Evolutionary conservation across 495 filamentous ascomycete genomes (phyloP).

Genomic region (Podospora anserina): DNA sequence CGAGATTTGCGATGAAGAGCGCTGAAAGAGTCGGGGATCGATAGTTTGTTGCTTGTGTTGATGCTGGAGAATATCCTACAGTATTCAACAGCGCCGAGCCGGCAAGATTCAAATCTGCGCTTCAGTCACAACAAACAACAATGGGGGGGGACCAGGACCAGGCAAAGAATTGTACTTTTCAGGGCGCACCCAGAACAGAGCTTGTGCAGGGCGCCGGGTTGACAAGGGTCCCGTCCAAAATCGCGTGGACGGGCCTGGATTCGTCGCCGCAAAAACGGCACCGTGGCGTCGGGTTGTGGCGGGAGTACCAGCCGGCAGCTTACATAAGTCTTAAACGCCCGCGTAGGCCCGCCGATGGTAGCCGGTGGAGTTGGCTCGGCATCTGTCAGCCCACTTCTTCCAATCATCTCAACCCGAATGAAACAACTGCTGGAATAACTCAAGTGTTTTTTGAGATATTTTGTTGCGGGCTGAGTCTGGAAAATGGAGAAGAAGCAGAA

Average conservation of each 20-base stretch:
- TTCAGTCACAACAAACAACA: not conserved
- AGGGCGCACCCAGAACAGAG: not conserved
- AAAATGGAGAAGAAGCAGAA: constrained; percentile 52
- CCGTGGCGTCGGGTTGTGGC: constrained; percentile 5
- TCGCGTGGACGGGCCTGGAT: not conserved
- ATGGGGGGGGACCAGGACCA: not conserved
- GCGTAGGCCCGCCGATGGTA: not conserved
- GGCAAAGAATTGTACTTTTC: not conserved
- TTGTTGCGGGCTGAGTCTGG: not conserved
- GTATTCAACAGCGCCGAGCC: too few species aligned
- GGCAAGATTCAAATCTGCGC: too few species aligned
- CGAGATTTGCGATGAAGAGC: not conserved
- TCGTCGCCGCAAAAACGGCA: constrained; percentile 9
- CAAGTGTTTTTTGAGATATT: not conserved
- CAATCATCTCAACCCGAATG: not conserved
- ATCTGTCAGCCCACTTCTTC: not conserved
- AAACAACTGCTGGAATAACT: not conserved
- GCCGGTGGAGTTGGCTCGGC: not conserved
- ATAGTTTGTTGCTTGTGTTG: not conserved
- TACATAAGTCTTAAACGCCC: not conserved
- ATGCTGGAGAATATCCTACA: not conserved
- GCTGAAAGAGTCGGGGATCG: not conserved
- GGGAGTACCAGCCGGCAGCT: not conserved
- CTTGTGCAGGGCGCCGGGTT: not conserved
- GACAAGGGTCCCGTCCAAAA: not conserved